Base-by-base conservation (phyloP, 2,329 filamentous ascomycete genomes). In the Paraconiothyrium sp. region DNA sequence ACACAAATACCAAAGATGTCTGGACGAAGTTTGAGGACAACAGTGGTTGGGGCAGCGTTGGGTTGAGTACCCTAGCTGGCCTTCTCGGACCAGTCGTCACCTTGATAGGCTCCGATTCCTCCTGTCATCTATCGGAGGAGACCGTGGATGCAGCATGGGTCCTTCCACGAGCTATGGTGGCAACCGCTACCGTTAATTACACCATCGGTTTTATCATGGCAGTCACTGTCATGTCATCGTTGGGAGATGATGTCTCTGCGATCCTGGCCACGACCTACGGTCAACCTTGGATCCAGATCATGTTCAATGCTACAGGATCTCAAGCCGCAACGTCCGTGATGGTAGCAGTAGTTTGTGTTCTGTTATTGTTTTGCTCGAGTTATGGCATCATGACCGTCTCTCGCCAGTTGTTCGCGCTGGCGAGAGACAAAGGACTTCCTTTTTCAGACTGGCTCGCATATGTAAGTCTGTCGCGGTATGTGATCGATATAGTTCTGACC, bases 161-260 rank as follows among this genome's bases (percentile, higher is more conserved):
- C 0, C 67, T 79, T 13, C 81, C 80, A 0, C 67, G 73, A 1
- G 78, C 77, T 27, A 82, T 82, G 79, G 71, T 82, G 11, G 72
- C 70, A 50, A 81, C 79, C 0, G 68, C 78, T 11, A 50, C 77
- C 27, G 4, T 30, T 6, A 30, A 30, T 30, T 30, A 30, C 27
- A 30, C 27, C 27, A 30, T 30, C 27, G 27, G 27, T 30, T 30
- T 30, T 6, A 30, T 30, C 27, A 30, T 30, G 27, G 27, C 27
- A 30, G 27, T 30, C 27, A 30, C 27, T 30, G 27, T 30, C 27
- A 30, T 30, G 27, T 30, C 27, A 30, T 30, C 27, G n/a, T 16
- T 41, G 39, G 69, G 71, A 32, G 65, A 70, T 47, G 65, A 69
- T 14, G 52, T 65, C 9, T 64, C 57, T 16, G 65, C 56, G 2